Conservation (phyloP, 306 rosid genomes). For the Inga oerstediana region DNA sequence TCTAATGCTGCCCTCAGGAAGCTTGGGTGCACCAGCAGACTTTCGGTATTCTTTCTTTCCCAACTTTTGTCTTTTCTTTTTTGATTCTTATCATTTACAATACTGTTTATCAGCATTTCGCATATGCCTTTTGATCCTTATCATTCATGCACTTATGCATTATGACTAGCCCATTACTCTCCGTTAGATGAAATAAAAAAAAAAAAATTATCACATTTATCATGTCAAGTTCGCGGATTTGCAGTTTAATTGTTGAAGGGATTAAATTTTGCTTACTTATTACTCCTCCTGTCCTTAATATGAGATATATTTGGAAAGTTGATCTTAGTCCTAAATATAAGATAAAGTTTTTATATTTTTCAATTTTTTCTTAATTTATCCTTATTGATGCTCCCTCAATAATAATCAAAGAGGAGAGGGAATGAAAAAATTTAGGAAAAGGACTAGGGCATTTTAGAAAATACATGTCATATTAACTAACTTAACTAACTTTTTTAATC, state of each 20-base stretch:
- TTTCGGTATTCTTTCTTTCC: conserved; percentile 47
- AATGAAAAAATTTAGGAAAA: no score
- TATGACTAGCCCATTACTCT: neutral
- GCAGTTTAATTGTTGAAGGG: neutral
- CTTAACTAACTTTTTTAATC: no score
- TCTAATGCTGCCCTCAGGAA: conserved; percentile 52
- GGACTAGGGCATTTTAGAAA: no score
- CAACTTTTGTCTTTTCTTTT: neutral
- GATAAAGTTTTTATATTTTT: no score
- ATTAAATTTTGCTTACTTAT: conserved; percentile 13
- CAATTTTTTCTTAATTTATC: no score
- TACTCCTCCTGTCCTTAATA: no score
- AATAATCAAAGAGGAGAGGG: no score
- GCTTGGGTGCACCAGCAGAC: conserved; percentile 41
- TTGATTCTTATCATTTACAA: conserved; percentile 19
- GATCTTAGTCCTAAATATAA: no score
- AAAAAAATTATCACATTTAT: neutral
- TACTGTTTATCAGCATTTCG: neutral
- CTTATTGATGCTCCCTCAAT: no score
- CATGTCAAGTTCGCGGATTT: neutral
- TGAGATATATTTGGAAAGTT: no score
- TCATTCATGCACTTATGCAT: neutral
- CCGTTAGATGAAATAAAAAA: no score
- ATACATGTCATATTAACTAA: no score
- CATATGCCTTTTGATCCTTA: neutral